Percentiles rank a stretch among this genome's conserved stretches.
These are phyloP conservation scores for Boletus subcaerulescens DNA, from an alignment of 768 basidiomycete species.

Conservation along the genomic window DNA sequence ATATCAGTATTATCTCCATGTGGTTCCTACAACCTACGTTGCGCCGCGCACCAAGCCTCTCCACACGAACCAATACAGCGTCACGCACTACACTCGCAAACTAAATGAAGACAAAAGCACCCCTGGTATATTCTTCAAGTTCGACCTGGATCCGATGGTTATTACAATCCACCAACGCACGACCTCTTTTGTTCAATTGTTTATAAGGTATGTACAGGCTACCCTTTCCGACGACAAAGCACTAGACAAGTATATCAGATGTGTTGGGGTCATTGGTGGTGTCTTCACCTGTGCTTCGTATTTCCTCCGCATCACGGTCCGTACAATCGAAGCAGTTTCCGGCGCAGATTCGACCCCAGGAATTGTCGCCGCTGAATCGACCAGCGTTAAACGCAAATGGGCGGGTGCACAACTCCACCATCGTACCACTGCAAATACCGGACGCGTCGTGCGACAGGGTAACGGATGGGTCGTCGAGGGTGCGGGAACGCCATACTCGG, in stretches of 20 bases:
- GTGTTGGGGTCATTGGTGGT: slow-evolving; percentile 91
- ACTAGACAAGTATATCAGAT: slow-evolving; percentile 34
- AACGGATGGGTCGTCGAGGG: slow-evolving; percentile 60
- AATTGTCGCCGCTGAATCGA: slow-evolving; percentile 64
- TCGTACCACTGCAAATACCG: slow-evolving; percentile 36
- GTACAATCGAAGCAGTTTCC: slow-evolving; percentile 64
- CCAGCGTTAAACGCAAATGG: slow-evolving; percentile 67
- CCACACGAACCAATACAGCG: slow-evolving; percentile 85
- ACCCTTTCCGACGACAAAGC: background rate
- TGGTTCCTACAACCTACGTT: slow-evolving; percentile 94
- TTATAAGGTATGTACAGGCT: slow-evolving; percentile 54
- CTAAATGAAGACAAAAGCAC: slow-evolving; percentile 74
- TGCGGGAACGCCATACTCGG: slow-evolving; percentile 32
- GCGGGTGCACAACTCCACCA: slow-evolving; percentile 61
- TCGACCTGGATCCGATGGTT: slow-evolving; percentile 88
- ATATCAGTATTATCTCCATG: slow-evolving; percentile 92
- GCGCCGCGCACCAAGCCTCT: slow-evolving; percentile 64
- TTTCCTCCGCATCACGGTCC: slow-evolving; percentile 60
- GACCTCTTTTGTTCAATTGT: slow-evolving; percentile 71
- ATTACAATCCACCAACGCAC: slow-evolving; percentile 89
- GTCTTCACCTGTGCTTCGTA: slow-evolving; percentile 85
- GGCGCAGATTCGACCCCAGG: slow-evolving; percentile 49
- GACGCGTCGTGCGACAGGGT: slow-evolving; percentile 54
- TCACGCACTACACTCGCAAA: slow-evolving; percentile 84
- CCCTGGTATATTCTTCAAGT: slow-evolving; percentile 98